Evolutionary conservation across 2,329 filamentous ascomycete species (phyloP), one percentile per base, ranked within the genome.

Genomic region (Penicillium brasilianum): DNA sequence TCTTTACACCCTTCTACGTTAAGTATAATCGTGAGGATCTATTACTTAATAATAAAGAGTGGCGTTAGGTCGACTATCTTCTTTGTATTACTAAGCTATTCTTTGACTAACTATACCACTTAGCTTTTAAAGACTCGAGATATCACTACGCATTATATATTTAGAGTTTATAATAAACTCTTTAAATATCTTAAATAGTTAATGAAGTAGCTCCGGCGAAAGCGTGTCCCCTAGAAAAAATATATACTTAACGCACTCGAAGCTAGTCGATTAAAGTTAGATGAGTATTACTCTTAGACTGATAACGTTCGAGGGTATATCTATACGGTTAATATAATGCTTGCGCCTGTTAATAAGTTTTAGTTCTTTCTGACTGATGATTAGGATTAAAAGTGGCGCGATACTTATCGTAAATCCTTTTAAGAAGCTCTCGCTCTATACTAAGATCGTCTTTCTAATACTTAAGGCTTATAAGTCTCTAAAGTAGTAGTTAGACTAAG

Each of bases 261-360:
- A 18, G 32, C 51, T 37, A 28, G 44, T 5, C 28, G 46, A 16
- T 4, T 20, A 18, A 67, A 69, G 55, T 60, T 67, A n/a, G 18
- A 30, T 28, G n/a, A 59, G 7, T 69, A 67, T 32, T 69, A 69
- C 43, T 34, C 16, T 8, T 11, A 57, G 34, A 67, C 58, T 32
- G 34, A 66, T 57, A 11, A 49, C n/a, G 14, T 7, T 28, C 25
- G 25, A 28, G 25, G 25, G 25, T 28, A 69, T 55, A 32, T 67
- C 46, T 68, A 41, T 22, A 14, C 14, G 32, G 16, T 54, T 18
- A 44, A 22, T 16, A 54, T 20, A 14, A 54, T 54, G 11, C 22
- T 54, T 8, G 36, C 22, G 18, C 51, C n/a, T 18, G 13, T 44
- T 3, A 54, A 54, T 32, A 32, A 44, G 51, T 54, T 54, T 20